phyloP scores from a whole-genome alignment of 352 stramenopile genomes.

The Phytopythium chamaehyphon region DNA sequence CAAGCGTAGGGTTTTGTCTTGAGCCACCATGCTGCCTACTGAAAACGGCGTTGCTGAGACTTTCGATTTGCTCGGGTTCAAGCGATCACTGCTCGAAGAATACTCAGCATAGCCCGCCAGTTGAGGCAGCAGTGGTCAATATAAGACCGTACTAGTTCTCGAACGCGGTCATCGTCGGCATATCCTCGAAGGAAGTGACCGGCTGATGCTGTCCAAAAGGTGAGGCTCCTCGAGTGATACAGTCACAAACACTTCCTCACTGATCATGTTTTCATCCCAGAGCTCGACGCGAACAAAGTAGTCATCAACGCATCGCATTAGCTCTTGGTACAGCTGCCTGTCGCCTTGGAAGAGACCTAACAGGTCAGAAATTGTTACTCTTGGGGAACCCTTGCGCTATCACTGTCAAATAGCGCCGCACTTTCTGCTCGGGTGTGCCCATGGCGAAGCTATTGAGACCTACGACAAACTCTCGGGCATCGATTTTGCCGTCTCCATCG shows the following conservation, averaged over 20 bases:
- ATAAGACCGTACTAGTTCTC: conserved; percentile 26
- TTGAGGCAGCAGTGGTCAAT: conserved; percentile 17
- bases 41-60: neutral
- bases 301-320: conserved; percentile 42
- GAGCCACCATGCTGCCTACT: neutral
- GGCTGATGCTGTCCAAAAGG: conserved; percentile 33
- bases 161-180: conserved; percentile 23
- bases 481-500: conserved; percentile 41
- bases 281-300: conserved; percentile 42
- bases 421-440: conserved; percentile 35
- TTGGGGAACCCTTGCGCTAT: conserved; percentile 11
- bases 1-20: neutral
- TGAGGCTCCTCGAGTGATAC: conserved; percentile 29
- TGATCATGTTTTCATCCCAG: conserved; percentile 28
- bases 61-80: conserved; percentile 2
- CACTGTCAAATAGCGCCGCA: conserved; percentile 33
- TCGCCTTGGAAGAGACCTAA: conserved; percentile 42
- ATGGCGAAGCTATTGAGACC: conserved; percentile 38
- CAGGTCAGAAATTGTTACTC: conserved; percentile 36
- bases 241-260: conserved; percentile 34
- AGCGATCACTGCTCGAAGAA: conserved; percentile 17
- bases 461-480: conserved; percentile 49
- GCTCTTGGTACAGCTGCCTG: conserved; percentile 36
- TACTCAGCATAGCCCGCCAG: conserved; percentile 21
- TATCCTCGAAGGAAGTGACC: conserved; percentile 23